Evolutionary conservation across 805 yeast genomes (phyloP).

Genomic region (Kuraishia borneana): DNA sequence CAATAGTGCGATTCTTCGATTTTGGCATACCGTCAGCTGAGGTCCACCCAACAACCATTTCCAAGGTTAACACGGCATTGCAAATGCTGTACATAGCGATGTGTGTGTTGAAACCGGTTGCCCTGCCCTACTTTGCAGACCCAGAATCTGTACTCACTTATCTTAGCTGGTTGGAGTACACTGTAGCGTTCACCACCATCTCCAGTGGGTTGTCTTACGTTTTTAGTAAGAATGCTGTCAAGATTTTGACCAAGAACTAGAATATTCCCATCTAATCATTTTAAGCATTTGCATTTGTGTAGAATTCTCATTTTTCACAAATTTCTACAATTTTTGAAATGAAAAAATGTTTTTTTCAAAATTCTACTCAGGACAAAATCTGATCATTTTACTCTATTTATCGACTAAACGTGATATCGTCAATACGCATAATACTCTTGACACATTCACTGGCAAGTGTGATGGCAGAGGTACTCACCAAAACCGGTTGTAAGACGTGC

Average conservation of each 20-base stretch:
- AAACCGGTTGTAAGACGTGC: conserved; percentile 92
- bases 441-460: conserved; percentile 94
- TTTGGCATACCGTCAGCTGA: conserved; percentile 72
- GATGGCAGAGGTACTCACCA: conserved; percentile 90
- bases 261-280: not conserved
- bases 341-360: no score
- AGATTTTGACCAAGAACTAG: conserved; percentile 22
- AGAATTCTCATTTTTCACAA: not conserved
- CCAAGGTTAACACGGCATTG: conserved; percentile 81
- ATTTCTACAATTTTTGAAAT: not conserved
- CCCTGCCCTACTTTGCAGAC: conserved; percentile 22
- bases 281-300: not conserved
- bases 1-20: conserved; percentile 65
- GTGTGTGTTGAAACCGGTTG: conserved; percentile 45
- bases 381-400: conserved; percentile 15
- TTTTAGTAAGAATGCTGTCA: conserved; percentile 60
- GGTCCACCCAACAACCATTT: conserved; percentile 77
- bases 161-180: conserved; percentile 31
- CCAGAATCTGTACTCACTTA: conserved; percentile 13
- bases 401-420: conserved; percentile 90
- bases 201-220: conserved; percentile 72
- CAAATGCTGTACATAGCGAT: conserved; percentile 84
- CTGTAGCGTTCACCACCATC: conserved; percentile 62
- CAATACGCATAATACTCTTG: conserved; percentile 90
- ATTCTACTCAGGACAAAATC: not conserved